A percentile compares a stretch with the other conserved stretches of the same genome.
phyloP scores from a whole-genome alignment of 176 grass and related monocot genomes.

The Ananas comosus region DNA sequence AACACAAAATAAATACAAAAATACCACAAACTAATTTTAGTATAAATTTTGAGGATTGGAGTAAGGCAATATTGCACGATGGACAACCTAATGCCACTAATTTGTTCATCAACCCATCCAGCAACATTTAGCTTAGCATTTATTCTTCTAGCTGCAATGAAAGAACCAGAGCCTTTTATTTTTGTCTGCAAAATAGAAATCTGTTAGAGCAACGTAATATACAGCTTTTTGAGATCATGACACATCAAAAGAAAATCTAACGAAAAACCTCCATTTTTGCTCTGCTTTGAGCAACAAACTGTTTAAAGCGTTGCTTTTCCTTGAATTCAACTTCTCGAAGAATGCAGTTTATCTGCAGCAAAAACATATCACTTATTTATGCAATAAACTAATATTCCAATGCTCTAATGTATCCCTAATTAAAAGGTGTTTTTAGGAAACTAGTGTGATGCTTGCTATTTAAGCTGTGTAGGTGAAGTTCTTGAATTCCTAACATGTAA shows the following conservation, averaged over 20 bases:
- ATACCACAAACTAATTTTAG: constrained; percentile 28
- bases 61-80: too few relatives aligned
- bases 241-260: too few relatives aligned
- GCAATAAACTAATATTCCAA: too few relatives aligned
- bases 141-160: constrained; percentile 85
- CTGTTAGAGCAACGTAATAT: too few relatives aligned
- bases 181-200: constrained; percentile 48
- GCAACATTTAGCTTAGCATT: constrained; percentile 89
- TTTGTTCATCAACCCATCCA: constrained; percentile 88
- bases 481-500: too few relatives aligned
- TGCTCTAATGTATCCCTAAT: too few relatives aligned
- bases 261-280: constrained; percentile 82
- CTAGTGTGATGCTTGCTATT: too few relatives aligned
- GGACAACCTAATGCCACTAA: constrained; percentile 67
- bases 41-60: too few relatives aligned
- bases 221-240: constrained; percentile 23
- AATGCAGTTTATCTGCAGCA: constrained; percentile 73
- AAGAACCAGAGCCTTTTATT: constrained; percentile 83
- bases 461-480: too few relatives aligned
- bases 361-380: neutral
- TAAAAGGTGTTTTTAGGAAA: too few relatives aligned
- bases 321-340: constrained; percentile 97
- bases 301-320: constrained; percentile 88
- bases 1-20: too few relatives aligned
- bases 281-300: constrained; percentile 99